A percentile compares a stretch with the other conserved stretches of the same genome.
phyloP scores from a whole-genome alignment of 2,329 filamentous ascomycete genomes.

The Penicillium sp. region DNA sequence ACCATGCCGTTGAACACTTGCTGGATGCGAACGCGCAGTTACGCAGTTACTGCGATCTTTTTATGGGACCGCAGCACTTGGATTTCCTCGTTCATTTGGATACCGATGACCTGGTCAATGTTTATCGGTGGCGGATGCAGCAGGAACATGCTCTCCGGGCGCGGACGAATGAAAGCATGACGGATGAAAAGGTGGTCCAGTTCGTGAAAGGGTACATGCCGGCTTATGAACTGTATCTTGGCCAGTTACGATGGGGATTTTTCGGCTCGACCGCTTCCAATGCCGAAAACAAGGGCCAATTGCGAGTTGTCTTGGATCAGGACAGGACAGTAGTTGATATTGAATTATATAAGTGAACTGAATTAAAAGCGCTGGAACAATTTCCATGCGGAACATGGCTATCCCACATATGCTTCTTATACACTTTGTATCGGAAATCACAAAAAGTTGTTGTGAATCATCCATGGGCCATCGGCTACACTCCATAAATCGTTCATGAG shows the following conservation, averaged over 20 bases:
- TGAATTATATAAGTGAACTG: not conserved
- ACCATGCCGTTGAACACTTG: constrained; percentile 10
- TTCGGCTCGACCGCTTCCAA: not conserved
- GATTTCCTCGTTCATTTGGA: constrained; percentile 14
- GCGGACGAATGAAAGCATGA: constrained; percentile 8
- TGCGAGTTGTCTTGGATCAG: constrained; percentile 11
- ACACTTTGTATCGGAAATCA: constrained; percentile 2
- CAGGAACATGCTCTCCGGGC: constrained; percentile 12
- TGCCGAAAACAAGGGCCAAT: constrained; percentile 1
- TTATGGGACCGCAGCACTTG: constrained; percentile 13
- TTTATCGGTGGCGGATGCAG: constrained; percentile 14
- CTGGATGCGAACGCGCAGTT: constrained; percentile 8
- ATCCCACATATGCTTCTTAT: not conserved
- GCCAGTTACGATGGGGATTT: constrained; percentile 9
- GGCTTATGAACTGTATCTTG: constrained; percentile 17
- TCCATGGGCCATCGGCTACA: constrained; percentile 29
- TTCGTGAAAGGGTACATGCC: constrained; percentile 17
- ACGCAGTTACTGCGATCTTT: constrained; percentile 9
- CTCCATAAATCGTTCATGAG: constrained; percentile 25
- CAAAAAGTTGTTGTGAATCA: constrained; percentile 24
- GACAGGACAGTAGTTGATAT: constrained; percentile 4
- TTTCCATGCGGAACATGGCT: too few species aligned
- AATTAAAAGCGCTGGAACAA: not conserved
- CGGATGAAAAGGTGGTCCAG: constrained; percentile 12
- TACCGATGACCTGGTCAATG: constrained; percentile 11